Percentiles rank a stretch among this genome's conserved stretches.
Conservation (phyloP, 108 stramenopile species). For the Aurantiochytrium sp. region DNA sequence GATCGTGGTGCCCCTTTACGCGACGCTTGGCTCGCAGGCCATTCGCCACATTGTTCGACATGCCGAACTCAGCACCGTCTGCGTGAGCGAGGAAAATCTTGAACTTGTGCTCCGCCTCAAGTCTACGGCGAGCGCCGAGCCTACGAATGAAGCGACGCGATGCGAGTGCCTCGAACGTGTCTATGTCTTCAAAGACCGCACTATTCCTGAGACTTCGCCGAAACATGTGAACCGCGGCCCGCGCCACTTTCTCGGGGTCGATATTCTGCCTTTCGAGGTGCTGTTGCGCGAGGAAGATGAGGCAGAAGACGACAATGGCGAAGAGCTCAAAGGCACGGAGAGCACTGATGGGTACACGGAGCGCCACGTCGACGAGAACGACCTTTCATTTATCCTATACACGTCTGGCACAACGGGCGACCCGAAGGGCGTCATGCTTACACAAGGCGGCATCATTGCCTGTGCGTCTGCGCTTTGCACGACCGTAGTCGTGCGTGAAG, state of each 20-base stretch:
- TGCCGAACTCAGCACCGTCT: slow-evolving; percentile 65
- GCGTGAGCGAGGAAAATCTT: slow-evolving; percentile 66
- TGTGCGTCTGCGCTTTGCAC: slow-evolving; percentile 19
- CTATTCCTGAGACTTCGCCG: background rate
- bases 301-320: background rate
- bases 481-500: slow-evolving; percentile 19
- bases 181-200: slow-evolving; percentile 4
- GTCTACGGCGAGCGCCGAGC: background rate
- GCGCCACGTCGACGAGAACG: slow-evolving; percentile 18
- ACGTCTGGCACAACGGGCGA: slow-evolving; percentile 57
- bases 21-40: slow-evolving; percentile 82
- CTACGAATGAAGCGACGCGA: background rate
- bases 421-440: slow-evolving; percentile 84
- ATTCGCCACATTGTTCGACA: slow-evolving; percentile 75
- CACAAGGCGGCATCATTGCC: slow-evolving; percentile 72
- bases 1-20: slow-evolving; percentile 81
- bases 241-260: background rate
- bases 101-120: background rate
- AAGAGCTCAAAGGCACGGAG: background rate
- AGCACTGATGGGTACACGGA: background rate
- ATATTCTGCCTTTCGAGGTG: background rate
- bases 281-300: background rate
- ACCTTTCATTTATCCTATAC: slow-evolving; percentile 60
- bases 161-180: background rate
- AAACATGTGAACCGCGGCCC: slow-evolving; percentile 7